Base-by-base conservation (phyloP, 345 rosid species). In the Salix exigua region DNA sequence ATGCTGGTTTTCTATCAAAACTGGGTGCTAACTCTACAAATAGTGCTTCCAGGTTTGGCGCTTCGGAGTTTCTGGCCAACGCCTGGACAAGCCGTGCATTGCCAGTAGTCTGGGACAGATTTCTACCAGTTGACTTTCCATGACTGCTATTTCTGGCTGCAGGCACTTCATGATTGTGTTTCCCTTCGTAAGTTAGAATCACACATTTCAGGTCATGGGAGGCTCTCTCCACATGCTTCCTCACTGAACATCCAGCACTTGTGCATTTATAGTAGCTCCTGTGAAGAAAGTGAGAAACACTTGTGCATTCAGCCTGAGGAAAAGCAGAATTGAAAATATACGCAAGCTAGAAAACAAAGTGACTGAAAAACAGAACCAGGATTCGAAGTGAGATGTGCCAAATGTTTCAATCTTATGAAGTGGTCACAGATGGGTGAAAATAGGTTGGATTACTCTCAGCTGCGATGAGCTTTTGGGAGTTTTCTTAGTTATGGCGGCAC, bases 241-340 rank as follows among this genome's bases (percentile, higher is more conserved):
- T 84, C 79, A 90, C 94, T 0, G 68, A 66, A 79, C 94, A 89
- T 55, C 90, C 89, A 2, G 91, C 83, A 31, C 83, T 90, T 12
- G 91, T 87, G 85, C 94, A 90, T 80, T 90, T 89, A 84, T 90
- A 90, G 71, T 89, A 90, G 83, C 92, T 90, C 92, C 92, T 90
- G 79, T 65, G 33, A 70, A 40, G 70, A 6, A 72, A 51, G 53
- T 28, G 66, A 11, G 31, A 31, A 50, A 48, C 21, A 17, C 1
- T 31, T 31, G 33, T 31, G 33, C 53, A 48, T 48, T 48, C 53
- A 48, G 21, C 53, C 5, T 48, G 21, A 50, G 18, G 55, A 17
- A 50, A 48, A 13, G 18, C 53, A 16, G 53, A 48, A 14, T 16
- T 16, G 53, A 48, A 48, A 16, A 16, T 1, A 50, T 17, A 50